phyloP scores from a whole-genome alignment of 768 basidiomycete species.

The Termitomyces sp. region DNA sequence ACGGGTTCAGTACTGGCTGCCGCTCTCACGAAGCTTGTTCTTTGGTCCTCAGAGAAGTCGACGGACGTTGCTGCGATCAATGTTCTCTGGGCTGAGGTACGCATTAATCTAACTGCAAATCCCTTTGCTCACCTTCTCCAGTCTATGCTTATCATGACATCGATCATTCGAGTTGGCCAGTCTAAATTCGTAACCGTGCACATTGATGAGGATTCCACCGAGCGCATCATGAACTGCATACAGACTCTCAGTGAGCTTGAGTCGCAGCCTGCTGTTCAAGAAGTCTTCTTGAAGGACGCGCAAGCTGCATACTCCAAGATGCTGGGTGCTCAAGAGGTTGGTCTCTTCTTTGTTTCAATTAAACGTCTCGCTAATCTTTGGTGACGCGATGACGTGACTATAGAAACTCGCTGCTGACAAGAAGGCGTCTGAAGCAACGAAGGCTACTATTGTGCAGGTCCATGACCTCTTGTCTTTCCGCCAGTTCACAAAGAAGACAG shows the following conservation, averaged over 20 bases:
- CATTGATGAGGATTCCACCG: conserved; percentile 98
- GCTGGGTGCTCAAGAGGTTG: conserved; percentile 90
- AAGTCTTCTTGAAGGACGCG: conserved; percentile 81
- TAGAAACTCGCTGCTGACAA: conserved; percentile 90
- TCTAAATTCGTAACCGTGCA: conserved; percentile 89
- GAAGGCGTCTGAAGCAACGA: conserved; percentile 73
- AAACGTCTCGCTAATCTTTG: neutral
- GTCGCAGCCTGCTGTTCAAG: conserved; percentile 49
- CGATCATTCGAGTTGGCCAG: conserved; percentile 94
- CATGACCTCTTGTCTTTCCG: conserved; percentile 91
- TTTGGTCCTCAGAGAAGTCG: conserved; percentile 63
- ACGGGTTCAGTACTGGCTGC: conserved; percentile 89
- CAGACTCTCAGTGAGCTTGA: conserved; percentile 84
- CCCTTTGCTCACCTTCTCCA: conserved; percentile 19
- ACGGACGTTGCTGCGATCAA: conserved; percentile 50
- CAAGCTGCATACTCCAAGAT: conserved; percentile 91
- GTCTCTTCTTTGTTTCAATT: conserved; percentile 6
- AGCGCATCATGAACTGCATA: conserved; percentile 95
- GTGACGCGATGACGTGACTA: neutral
- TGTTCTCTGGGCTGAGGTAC: conserved; percentile 79
- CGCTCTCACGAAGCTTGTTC: conserved; percentile 85
- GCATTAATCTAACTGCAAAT: conserved; percentile 5
- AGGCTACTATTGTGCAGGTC: conserved; percentile 73
- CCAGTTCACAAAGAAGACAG: conserved; percentile 91
- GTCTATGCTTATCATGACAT: conserved; percentile 98